These are phyloP conservation scores for Reutealis trisperma DNA, from an alignment of 345 rosid genomes.

Conservation along the genomic window DNA sequence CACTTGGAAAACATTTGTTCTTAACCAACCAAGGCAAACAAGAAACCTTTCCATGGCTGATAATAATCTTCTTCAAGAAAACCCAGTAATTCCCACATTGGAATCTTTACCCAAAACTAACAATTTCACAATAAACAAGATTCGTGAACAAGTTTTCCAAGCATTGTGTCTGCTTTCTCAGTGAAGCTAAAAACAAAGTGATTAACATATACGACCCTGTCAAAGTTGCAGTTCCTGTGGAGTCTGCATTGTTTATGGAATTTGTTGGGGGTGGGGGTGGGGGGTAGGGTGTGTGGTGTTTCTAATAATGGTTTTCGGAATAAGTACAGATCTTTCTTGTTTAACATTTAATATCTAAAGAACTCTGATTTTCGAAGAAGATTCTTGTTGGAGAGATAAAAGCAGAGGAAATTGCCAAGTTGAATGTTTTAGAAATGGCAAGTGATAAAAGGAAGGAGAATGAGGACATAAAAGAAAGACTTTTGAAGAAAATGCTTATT, in stretches of 20 bases:
- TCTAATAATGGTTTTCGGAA: not conserved
- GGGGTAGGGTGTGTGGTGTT: too few relatives aligned
- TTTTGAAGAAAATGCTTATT: not conserved
- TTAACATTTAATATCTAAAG: conserved; percentile 13
- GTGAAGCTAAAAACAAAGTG: not conserved
- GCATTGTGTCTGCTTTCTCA: not conserved
- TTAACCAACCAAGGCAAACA: too few relatives aligned
- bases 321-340: conserved; percentile 9
- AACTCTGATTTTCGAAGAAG: conserved; percentile 20
- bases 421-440: conserved; percentile 12
- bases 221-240: not conserved
- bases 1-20: too few relatives aligned
- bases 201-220: not conserved
- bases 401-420: not conserved
- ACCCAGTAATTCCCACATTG: not conserved
- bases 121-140: not conserved
- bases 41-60: too few relatives aligned
- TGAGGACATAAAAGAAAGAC: not conserved
- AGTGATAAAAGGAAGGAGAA: conserved; percentile 6
- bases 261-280: too few relatives aligned
- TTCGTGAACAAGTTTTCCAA: not conserved
- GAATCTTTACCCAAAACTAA: not conserved
- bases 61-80: too few relatives aligned
- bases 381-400: conserved; percentile 14
- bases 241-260: not conserved